Evolutionary conservation across 1,139 yeast genomes (phyloP).

Genomic region (Magnusiomyces magnusii): DNA sequence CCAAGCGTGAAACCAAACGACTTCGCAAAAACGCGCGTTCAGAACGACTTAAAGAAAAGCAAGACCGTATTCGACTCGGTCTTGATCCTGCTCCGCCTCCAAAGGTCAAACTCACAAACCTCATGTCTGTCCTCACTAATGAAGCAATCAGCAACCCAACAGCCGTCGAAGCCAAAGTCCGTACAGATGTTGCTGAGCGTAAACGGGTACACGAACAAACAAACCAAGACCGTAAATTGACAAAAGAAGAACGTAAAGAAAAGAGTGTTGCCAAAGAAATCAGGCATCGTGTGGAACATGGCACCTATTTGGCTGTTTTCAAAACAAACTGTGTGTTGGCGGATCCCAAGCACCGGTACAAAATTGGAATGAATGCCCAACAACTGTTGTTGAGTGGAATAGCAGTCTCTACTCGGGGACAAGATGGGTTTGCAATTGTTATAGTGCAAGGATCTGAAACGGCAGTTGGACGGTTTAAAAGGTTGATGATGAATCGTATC

Average conservation of each 20-base stretch:
- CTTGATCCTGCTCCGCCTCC: constrained; percentile 86
- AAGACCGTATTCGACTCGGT: constrained; percentile 73
- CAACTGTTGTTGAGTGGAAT: constrained; percentile 63
- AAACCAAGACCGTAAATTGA: constrained; percentile 57
- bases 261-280: constrained; percentile 42
- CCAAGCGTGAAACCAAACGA: constrained; percentile 70
- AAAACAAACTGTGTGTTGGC: constrained; percentile 42
- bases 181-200: constrained; percentile 60
- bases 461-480: constrained; percentile 52
- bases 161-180: constrained; percentile 65
- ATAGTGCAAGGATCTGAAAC: constrained; percentile 68
- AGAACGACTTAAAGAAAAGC: constrained; percentile 56
- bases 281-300: constrained; percentile 45
- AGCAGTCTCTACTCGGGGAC: constrained; percentile 26
- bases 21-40: constrained; percentile 66
- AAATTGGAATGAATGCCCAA: constrained; percentile 71
- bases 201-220: constrained; percentile 49
- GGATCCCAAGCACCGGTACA: constrained; percentile 62
- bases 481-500: constrained; percentile 54
- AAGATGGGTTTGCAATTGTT: constrained; percentile 46
- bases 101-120: constrained; percentile 71
- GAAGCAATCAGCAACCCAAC: constrained; percentile 92
- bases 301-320: constrained; percentile 54
- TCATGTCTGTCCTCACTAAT: constrained; percentile 78
- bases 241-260: constrained; percentile 48